phyloP scores from a whole-genome alignment of 257 asterid genomes.

The Datura wrightii region DNA sequence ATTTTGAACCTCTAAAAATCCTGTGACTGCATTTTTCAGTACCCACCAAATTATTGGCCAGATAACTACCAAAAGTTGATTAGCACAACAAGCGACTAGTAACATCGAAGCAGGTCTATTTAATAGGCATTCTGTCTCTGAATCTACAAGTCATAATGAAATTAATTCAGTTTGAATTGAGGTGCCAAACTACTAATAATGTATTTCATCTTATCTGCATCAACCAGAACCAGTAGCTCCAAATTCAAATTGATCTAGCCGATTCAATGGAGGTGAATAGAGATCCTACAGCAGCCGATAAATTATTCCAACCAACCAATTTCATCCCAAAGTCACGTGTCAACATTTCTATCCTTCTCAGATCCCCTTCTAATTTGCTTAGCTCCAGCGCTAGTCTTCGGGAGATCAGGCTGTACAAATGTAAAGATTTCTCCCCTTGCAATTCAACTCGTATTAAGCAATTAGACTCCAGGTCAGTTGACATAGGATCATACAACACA shows the following conservation, averaged over 20 bases:
- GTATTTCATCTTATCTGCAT: slow-evolving; percentile 4
- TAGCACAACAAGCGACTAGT: background rate
- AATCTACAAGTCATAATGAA: slow-evolving; percentile 24
- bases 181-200: background rate
- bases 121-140: background rate
- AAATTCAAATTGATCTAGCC: slow-evolving; percentile 41
- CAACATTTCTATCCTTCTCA: slow-evolving; percentile 62
- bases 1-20: background rate
- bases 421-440: slow-evolving; percentile 44
- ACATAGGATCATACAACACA: slow-evolving; percentile 62
- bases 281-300: slow-evolving; percentile 60
- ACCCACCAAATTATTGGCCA: background rate
- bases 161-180: slow-evolving; percentile 5
- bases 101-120: slow-evolving; percentile 2
- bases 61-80: slow-evolving; percentile 15
- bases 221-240: background rate
- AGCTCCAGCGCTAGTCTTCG: slow-evolving; percentile 71
- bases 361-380: slow-evolving; percentile 63
- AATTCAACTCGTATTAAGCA: slow-evolving; percentile 65
- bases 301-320: slow-evolving; percentile 64
- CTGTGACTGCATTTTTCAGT: background rate
- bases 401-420: slow-evolving; percentile 64
- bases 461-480: slow-evolving; percentile 55
- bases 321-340: slow-evolving; percentile 54
- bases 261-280: slow-evolving; percentile 59